Evolutionary conservation across 345 rosid genomes (phyloP).

Genomic region (Populus alba): DNA sequence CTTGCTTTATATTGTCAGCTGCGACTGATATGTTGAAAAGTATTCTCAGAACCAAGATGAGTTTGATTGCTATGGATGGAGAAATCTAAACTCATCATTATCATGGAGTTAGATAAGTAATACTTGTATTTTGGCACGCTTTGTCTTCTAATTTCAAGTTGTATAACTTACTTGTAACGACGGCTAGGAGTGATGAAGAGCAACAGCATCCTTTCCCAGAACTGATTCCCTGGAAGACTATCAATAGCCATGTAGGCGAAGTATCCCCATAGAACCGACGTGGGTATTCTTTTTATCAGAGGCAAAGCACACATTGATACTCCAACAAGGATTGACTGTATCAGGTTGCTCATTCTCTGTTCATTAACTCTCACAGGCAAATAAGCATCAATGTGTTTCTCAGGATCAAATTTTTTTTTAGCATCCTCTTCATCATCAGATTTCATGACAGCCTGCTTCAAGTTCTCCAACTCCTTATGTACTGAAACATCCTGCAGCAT

Average conservation of each 20-base stretch:
- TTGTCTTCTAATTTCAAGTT: neutral
- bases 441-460: slow-evolving; percentile 76
- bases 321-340: slow-evolving; percentile 75
- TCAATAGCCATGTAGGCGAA: slow-evolving; percentile 91
- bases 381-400: slow-evolving; percentile 59
- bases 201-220: slow-evolving; percentile 76
- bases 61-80: neutral
- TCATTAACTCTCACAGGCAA: slow-evolving; percentile 81
- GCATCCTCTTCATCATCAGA: slow-evolving; percentile 38
- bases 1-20: neutral
- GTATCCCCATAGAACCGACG: slow-evolving; percentile 88
- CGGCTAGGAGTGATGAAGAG: slow-evolving; percentile 72
- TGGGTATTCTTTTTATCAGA: slow-evolving; percentile 58
- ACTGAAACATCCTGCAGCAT: slow-evolving; percentile 46
- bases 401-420: slow-evolving; percentile 60
- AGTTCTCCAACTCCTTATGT: slow-evolving; percentile 56
- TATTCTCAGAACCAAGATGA: neutral
- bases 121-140: neutral
- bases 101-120: neutral
- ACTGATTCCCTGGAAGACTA: slow-evolving; percentile 83
- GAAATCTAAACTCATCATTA: neutral
- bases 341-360: slow-evolving; percentile 71
- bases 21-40: neutral
- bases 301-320: slow-evolving; percentile 54
- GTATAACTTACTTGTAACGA: slow-evolving; percentile 58